Evolutionary conservation across 768 basidiomycete genomes (phyloP).

Genomic region (Amanita inopinata): DNA sequence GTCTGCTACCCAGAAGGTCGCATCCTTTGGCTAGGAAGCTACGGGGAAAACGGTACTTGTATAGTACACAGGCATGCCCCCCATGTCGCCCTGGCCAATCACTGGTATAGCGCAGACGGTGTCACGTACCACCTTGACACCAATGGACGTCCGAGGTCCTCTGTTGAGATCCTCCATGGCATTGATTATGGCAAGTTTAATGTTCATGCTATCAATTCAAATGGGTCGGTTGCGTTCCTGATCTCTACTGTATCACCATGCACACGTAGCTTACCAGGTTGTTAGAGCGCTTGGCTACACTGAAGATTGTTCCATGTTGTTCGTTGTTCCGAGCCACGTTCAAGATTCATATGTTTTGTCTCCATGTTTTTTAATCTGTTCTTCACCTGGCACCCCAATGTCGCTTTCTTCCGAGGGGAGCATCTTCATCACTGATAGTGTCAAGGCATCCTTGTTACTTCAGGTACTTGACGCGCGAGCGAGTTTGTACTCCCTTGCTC

Average conservation of each 20-base stretch:
- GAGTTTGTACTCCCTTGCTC: background rate
- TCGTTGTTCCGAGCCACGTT: slow-evolving; percentile 7
- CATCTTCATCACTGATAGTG: slow-evolving; percentile 3
- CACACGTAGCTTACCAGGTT: slow-evolving; percentile 1
- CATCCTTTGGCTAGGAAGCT: slow-evolving; percentile 37
- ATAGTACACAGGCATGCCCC: slow-evolving; percentile 19
- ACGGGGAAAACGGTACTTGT: slow-evolving; percentile 32
- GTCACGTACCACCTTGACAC: slow-evolving; percentile 1
- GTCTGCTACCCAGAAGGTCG: slow-evolving; percentile 32
- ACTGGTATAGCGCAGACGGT: slow-evolving; percentile 15
- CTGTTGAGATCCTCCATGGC: slow-evolving; percentile 2
- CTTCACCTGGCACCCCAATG: slow-evolving; percentile 3
- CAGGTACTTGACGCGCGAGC: slow-evolving; percentile 1
- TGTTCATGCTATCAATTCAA: slow-evolving; percentile 1
- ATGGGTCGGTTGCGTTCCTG: slow-evolving; percentile 5
- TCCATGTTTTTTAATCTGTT: slow-evolving; percentile 7
- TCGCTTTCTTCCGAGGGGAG: background rate
- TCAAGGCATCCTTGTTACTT: slow-evolving; percentile 2
- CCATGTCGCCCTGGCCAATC: slow-evolving; percentile 10
- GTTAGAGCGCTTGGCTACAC: background rate
- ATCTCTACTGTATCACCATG: background rate
- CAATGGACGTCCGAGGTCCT: background rate
- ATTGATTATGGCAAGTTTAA: background rate
- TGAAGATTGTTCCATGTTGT: slow-evolving; percentile 1
- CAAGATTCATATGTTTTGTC: slow-evolving; percentile 1